Base-by-base conservation (phyloP, 2,329 filamentous ascomycete species). In the Drechmeria coniospora region DNA sequence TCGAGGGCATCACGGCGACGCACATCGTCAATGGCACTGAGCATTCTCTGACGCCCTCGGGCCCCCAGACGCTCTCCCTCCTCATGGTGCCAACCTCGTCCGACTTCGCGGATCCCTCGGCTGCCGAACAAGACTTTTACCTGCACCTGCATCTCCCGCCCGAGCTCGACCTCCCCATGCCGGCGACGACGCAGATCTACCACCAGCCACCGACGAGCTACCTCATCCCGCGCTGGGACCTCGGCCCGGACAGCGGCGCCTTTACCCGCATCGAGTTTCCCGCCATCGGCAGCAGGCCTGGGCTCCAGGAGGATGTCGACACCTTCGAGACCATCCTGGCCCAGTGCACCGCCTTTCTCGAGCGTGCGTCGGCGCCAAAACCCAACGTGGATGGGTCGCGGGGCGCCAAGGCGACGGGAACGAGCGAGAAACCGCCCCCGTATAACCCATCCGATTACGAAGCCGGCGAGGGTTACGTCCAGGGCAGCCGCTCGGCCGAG, bases 251-350 rank as follows among this genome's bases (percentile, higher is more conserved):
- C 31, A 79, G 76, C 38, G 86, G 84, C 33, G 82, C 84, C 12
- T 95, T 95, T 48, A 94, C 87, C 13, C 70, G 84, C 31, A 83
- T 98, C 46, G 79, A 94, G 49, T 95, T 98, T 40, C 86, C 86
- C 0, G 50, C 65, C 3, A 59, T 79, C 15, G 81, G 81, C 13
- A 73, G 63, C 34, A 74, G 80, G 19, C 63, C 68, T 19, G 77
- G 80, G 15, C 69, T 80, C 1, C 84, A 94, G 51, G 86, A 95
- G 49, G 87, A 94, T 50, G 65, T 92, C 23, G 84, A 94, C 48
- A 95, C 87, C 1, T 95, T 94, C 45, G 87, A 95, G 61, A 94
- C 87, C 3, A 95, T 95, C 38, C 65, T 95, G 27, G 87, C 87
- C n/a, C 84, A 95, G 56, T 95, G 87, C 54, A 95, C 87, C 2